Percentiles rank a stretch among this genome's conserved stretches.
phyloP scores from a whole-genome alignment of 2,329 filamentous ascomycete species.

The Colletotrichum noveboracense region DNA sequence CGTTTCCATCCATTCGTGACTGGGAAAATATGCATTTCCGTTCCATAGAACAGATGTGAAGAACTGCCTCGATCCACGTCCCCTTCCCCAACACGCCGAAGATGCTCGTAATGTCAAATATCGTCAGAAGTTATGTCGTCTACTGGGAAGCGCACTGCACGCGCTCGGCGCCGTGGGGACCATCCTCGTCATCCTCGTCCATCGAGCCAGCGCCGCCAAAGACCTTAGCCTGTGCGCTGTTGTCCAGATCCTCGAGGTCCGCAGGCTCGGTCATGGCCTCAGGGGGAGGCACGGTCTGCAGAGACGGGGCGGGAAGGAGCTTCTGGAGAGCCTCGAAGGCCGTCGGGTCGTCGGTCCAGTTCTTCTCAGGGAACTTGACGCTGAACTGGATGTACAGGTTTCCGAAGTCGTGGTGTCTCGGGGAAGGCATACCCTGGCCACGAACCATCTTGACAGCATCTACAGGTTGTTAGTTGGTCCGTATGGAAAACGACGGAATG shows the following conservation, averaged over 20 bases:
- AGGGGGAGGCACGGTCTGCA: constrained; percentile 70
- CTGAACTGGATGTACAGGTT: constrained; percentile 98
- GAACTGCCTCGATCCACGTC: constrained; percentile 25
- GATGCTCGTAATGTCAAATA: constrained; percentile 21
- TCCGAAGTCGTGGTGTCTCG: constrained; percentile 91
- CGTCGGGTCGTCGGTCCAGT: constrained; percentile 68
- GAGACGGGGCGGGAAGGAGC: constrained; percentile 75
- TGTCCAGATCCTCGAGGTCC: constrained; percentile 84
- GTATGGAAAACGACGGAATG: not conserved
- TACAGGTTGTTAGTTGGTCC: constrained; percentile 39
- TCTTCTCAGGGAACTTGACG: constrained; percentile 92
- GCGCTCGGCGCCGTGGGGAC: constrained; percentile 75
- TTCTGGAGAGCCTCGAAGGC: constrained; percentile 82
- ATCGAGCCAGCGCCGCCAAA: constrained; percentile 60
- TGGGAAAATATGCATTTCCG: constrained; percentile 21
- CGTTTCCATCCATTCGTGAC: constrained; percentile 22
- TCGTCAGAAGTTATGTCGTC: constrained; percentile 32
- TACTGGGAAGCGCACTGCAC: constrained; percentile 91
- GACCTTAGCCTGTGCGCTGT: constrained; percentile 67
- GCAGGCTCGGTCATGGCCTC: constrained; percentile 94
- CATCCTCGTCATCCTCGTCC: constrained; percentile 82
- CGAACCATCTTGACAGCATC: constrained; percentile 92
- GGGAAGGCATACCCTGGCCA: constrained; percentile 97
- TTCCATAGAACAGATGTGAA: constrained; percentile 11
- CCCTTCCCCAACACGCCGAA: constrained; percentile 22